Base-by-base conservation (phyloP, 139 green algal species). In the Tetradesmus lagerheimii region DNA sequence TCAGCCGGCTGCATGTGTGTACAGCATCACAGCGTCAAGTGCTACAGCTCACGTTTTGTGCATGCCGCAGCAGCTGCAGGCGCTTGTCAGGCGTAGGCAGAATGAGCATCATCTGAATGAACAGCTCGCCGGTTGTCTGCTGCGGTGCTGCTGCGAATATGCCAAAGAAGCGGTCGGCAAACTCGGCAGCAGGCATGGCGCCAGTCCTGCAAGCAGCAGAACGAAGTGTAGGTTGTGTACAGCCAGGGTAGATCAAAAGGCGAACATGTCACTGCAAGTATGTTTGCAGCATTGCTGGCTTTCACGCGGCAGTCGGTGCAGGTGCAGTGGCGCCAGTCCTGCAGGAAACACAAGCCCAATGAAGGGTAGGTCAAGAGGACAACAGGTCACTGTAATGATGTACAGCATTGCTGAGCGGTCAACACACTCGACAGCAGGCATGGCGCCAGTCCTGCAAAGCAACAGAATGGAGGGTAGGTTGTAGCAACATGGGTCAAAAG, bases 41-140 rank as follows among this genome's bases (percentile, higher is more conserved):
- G 9, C 43, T 50, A 50, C 43, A 81, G 34, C 86, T 82, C 50
- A 93, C 86, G 43, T 92, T 35, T 14, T 29, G 39, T 34, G 88
- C 90, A 1, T 81, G 41, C 38, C 12, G 47, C 77, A 94, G 90
- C 71, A 95, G 90, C 78, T 75, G 50, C n/a, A 84, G n/a, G 20
- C 88, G 57, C 78, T 82, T 86, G 4, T 43, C 45, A 1, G 57
- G 14, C 0, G 31, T 39, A 0, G 91, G 91, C 82, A 95, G 29
- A 34, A 95, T 82, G 91, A 91, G 62, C 3, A 89, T 88, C 90
- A 94, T 84, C 64, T 95, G 89, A 39, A 92, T 53, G 80, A 91
- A 93, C 76, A 94, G 41, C 34, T 57, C 79, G 37, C 92, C 86
- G n/a, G 78, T 83, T n/a, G 67, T 14, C 38, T 64, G 4, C n/a